Conservation (phyloP, 2,329 filamentous ascomycete species). For the Metarhizium humberi region DNA sequence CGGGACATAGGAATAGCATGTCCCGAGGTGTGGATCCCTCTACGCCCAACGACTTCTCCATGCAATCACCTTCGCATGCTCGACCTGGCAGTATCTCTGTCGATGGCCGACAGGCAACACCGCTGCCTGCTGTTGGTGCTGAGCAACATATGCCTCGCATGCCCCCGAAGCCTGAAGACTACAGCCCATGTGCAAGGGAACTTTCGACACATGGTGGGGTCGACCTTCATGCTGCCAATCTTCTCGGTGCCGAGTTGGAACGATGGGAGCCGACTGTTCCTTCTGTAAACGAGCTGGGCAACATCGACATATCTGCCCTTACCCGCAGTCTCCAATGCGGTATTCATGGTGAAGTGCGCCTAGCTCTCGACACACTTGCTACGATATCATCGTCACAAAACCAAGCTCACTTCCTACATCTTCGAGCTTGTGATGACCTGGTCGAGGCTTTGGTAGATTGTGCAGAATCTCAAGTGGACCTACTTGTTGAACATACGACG, state of each 20-base stretch:
- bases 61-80: conserved; percentile 34
- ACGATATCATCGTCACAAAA: conserved; percentile 54
- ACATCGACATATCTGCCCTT: conserved; percentile 83
- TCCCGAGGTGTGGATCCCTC: conserved; percentile 39
- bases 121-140: conserved; percentile 8
- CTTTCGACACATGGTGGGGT: conserved; percentile 62
- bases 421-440: conserved; percentile 76
- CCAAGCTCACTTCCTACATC: conserved; percentile 53
- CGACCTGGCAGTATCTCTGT: conserved; percentile 32
- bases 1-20: conserved; percentile 33
- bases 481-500: conserved; percentile 73
- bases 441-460: conserved; percentile 84
- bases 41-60: conserved; percentile 29
- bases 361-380: conserved; percentile 78
- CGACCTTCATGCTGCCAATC: conserved; percentile 53
- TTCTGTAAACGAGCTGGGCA: conserved; percentile 65
- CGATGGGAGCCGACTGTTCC: conserved; percentile 68
- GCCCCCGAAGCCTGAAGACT: conserved; percentile 39
- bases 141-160: conserved; percentile 28
- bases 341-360: conserved; percentile 77
- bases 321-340: conserved; percentile 86
- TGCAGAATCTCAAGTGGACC: conserved; percentile 78
- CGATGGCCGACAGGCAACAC: conserved; percentile 18
- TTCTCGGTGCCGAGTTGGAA: conserved; percentile 57
- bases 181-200: conserved; percentile 45